Evolutionary conservation across 2,329 filamentous ascomycete species (phyloP), one percentile per base, ranked within the genome.

Genomic region (Didymella segeticola): DNA sequence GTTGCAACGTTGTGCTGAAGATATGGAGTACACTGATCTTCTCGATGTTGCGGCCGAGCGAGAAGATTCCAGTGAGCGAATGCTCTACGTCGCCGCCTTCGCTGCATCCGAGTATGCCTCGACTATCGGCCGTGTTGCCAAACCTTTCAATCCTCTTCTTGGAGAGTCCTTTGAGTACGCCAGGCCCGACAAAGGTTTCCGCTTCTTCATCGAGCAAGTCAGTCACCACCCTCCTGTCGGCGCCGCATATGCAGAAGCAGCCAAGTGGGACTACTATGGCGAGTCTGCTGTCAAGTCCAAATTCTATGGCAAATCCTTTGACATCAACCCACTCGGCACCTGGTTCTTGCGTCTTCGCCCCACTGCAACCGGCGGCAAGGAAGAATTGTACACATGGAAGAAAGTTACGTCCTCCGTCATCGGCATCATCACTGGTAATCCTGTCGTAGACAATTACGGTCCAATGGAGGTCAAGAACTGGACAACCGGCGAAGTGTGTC

Each of bases 321-420:
- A 99, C 66, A 92, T 98, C 75, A 96, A 97, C 69, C 93, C 91
- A 3, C 84, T 98, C 9, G 95, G 95, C 27, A 99, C 95, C 7
- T 99, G 95, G 95, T 99, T 98, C 79, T 79, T 98, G 56, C 90
- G 84, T 68, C 81, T 99, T 23, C 88, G 91, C 1, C 91, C 93
- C 0, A 84, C 83, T 0, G 81, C 85, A 3, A 91, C 89, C 3
- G 88, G 68, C 6, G 67, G 70, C 11, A 66, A 89, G 66, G 87
- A 90, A 60, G 95, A 99, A 64, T 80, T 97, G 1, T 99, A 96
- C 76, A 97, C 93, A 0, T 99, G 95, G 95, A 98, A 97, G 78
- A 99, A 99, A 78, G 92, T 97, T 15, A 98, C 93, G 1, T 95
- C 92, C 1, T 96, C 93, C 1, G 95, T 99, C n/a, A 88, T 98